A percentile compares a stretch with the other conserved stretches of the same genome.
These are phyloP conservation scores for Hortaea sp. DNA, from an alignment of 2,329 filamentous ascomycete genomes.

Conservation along the genomic window DNA sequence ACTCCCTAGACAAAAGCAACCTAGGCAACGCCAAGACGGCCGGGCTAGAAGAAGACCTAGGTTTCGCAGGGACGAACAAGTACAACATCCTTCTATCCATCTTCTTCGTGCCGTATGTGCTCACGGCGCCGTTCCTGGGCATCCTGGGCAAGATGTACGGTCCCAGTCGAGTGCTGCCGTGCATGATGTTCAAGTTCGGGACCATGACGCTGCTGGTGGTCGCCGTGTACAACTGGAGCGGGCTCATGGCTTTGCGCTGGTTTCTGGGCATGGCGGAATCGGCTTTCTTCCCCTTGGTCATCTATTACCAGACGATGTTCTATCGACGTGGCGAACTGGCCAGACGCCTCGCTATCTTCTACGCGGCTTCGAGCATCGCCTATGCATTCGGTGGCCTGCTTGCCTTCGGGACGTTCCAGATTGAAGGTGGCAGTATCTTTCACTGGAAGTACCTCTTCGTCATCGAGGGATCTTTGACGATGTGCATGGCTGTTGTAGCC, in stretches of 20 bases:
- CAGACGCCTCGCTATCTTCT: constrained; percentile 61
- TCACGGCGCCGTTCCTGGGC: constrained; percentile 55
- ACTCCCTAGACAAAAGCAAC: constrained; percentile 39
- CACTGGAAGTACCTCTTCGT: constrained; percentile 59
- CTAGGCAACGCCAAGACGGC: constrained; percentile 35
- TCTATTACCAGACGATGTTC: constrained; percentile 52
- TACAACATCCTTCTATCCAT: constrained; percentile 59
- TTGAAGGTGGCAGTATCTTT: constrained; percentile 35
- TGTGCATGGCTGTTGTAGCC: constrained; percentile 50
- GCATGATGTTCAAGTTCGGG: constrained; percentile 56
- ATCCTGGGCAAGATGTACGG: constrained; percentile 62
- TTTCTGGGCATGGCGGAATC: constrained; percentile 56
- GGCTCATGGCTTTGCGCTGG: constrained; percentile 58
- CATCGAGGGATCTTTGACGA: constrained; percentile 48
- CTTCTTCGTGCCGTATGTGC: constrained; percentile 66
- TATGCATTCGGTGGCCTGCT: constrained; percentile 54
- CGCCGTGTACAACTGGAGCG: constrained; percentile 49
- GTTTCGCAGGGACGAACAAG: constrained; percentile 48
- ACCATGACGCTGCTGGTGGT: constrained; percentile 52
- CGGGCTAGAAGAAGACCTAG: constrained; percentile 41
- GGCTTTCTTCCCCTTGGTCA: constrained; percentile 61
- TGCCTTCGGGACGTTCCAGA: constrained; percentile 52
- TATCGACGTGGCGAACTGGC: constrained; percentile 64
- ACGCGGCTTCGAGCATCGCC: constrained; percentile 65
- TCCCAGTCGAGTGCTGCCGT: constrained; percentile 47